A percentile compares a stretch with the other conserved stretches of the same genome.
Conservation (phyloP, 1,139 yeast genomes). For the Debaryomyces sp. region DNA sequence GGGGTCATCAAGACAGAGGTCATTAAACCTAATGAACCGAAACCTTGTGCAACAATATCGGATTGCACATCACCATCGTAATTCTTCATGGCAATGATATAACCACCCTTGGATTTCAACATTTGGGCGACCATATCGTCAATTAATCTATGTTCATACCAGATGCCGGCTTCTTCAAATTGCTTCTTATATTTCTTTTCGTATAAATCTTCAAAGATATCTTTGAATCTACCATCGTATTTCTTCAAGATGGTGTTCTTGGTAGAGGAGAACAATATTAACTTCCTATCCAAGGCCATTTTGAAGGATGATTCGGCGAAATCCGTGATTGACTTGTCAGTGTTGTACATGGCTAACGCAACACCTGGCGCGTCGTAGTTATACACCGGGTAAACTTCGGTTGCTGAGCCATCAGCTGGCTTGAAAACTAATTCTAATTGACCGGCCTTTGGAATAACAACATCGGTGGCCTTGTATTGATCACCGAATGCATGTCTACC, state of each 20-base stretch:
- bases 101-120: conserved; percentile 95
- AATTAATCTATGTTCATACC: conserved; percentile 95
- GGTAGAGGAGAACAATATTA: conserved; percentile 84
- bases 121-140: conserved; percentile 99
- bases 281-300: conserved; percentile 74
- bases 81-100: conserved; percentile 91
- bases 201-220: conserved; percentile 82
- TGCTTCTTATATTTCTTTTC: conserved; percentile 66
- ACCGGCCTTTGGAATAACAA: conserved; percentile 80
- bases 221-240: conserved; percentile 95
- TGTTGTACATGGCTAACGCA: conserved; percentile 92
- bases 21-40: conserved; percentile 95
- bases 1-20: conserved; percentile 93
- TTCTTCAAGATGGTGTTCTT: conserved; percentile 92
- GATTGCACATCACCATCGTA: conserved; percentile 98
- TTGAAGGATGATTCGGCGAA: conserved; percentile 93
- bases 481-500: conserved; percentile 98
- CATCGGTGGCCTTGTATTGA: conserved; percentile 92
- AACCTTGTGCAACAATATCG: conserved; percentile 97
- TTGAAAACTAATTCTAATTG: conserved; percentile 75
- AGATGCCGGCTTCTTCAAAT: conserved; percentile 78
- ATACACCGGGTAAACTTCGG: conserved; percentile 62
- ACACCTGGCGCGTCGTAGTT: conserved; percentile 81
- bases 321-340: conserved; percentile 85
- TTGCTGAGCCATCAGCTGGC: conserved; percentile 68